Evolutionary conservation across 768 basidiomycete species (phyloP).

Genomic region (Flagelloscypha sp.): DNA sequence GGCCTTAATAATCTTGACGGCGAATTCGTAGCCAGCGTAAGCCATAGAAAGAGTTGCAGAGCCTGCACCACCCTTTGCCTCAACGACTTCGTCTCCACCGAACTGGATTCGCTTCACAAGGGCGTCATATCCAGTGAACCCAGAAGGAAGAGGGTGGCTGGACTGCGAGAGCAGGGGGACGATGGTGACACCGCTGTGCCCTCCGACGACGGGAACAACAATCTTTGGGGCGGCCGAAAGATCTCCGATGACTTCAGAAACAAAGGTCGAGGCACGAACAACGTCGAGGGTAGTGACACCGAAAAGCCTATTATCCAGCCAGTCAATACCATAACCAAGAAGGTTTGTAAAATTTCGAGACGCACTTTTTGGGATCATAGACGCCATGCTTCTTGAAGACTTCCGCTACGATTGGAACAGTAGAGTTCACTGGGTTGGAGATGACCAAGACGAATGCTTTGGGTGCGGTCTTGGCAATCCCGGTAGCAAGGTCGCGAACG

Average conservation of each 20-base stretch:
- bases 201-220: slow-evolving; percentile 86
- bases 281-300: slow-evolving; percentile 98
- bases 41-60: slow-evolving; percentile 98
- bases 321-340: no score
- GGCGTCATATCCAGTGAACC: slow-evolving; percentile 41
- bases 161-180: slow-evolving; percentile 91
- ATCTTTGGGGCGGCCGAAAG: slow-evolving; percentile 52
- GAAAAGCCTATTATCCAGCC: slow-evolving; percentile 57
- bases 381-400: slow-evolving; percentile 89
- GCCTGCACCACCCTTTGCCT: slow-evolving; percentile 92
- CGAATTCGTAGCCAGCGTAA: slow-evolving; percentile 88
- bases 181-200: slow-evolving; percentile 92
- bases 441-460: slow-evolving; percentile 94
- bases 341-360: slow-evolving; percentile 4
- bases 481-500: slow-evolving; percentile 85
- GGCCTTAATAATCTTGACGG: slow-evolving; percentile 74
- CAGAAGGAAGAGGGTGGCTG: slow-evolving; percentile 64
- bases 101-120: slow-evolving; percentile 87
- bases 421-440: slow-evolving; percentile 99
- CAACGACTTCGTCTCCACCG: slow-evolving; percentile 96
- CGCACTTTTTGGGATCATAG: slow-evolving; percentile 85
- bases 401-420: slow-evolving; percentile 94
- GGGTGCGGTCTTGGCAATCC: slow-evolving; percentile 74
- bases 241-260: slow-evolving; percentile 68
- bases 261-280: slow-evolving; percentile 95